phyloP scores from a whole-genome alignment of 2,329 filamentous ascomycete genomes.

The Ascocoryne sarcoides region DNA sequence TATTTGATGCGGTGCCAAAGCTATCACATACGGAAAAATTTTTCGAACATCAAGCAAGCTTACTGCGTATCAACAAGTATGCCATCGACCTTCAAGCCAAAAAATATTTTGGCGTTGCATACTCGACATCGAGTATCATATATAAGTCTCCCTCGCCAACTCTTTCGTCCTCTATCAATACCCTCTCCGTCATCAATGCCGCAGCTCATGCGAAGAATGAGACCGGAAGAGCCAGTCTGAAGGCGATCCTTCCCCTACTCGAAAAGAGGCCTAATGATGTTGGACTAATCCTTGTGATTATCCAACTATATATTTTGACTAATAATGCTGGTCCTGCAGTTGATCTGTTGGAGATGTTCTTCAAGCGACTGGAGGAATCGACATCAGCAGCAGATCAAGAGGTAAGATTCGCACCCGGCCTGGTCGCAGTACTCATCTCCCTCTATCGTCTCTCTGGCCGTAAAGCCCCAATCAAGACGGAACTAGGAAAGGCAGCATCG shows the following conservation, averaged over 20 bases:
- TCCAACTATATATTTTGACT: slow-evolving; percentile 70
- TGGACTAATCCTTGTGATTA: slow-evolving; percentile 68
- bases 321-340: slow-evolving; percentile 68
- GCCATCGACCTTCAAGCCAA: slow-evolving; percentile 56
- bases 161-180: slow-evolving; percentile 41
- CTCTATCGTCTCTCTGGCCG: slow-evolving; percentile 72
- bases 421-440: slow-evolving; percentile 71
- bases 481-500: slow-evolving; percentile 68
- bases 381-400: slow-evolving; percentile 49
- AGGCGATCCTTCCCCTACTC: slow-evolving; percentile 58
- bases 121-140: slow-evolving; percentile 36
- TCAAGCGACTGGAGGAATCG: slow-evolving; percentile 60
- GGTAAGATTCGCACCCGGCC: slow-evolving; percentile 72
- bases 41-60: slow-evolving; percentile 61
- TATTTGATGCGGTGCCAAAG: slow-evolving; percentile 46
- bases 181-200: slow-evolving; percentile 57
- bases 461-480: slow-evolving; percentile 58
- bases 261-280: slow-evolving; percentile 71
- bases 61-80: slow-evolving; percentile 53
- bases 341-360: slow-evolving; percentile 64
- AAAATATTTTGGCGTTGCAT: slow-evolving; percentile 55
- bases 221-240: slow-evolving; percentile 59
- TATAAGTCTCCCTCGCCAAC: slow-evolving; percentile 39
- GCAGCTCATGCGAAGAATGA: slow-evolving; percentile 61
- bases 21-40: slow-evolving; percentile 51